Conservation (phyloP, 495 filamentous ascomycete species). For the Emericellopsis terricola region DNA sequence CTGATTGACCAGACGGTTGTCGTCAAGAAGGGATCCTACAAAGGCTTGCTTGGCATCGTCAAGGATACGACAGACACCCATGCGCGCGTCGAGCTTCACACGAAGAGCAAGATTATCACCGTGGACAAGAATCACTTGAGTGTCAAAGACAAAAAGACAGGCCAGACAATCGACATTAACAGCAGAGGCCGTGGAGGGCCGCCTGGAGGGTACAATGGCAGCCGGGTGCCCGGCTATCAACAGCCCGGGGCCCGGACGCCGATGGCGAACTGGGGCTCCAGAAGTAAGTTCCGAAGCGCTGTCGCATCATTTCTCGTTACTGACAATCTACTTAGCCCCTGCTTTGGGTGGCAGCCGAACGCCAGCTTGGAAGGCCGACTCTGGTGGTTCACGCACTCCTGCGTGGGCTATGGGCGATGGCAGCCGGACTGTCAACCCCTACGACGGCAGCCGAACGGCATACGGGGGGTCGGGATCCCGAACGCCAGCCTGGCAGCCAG, state of each 20-base stretch:
- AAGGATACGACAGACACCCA: slow-evolving; percentile 75
- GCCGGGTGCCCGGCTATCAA: slow-evolving; percentile 17
- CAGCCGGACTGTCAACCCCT: slow-evolving; percentile 57
- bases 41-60: slow-evolving; percentile 86
- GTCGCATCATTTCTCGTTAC: slow-evolving; percentile 1
- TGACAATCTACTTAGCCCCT: slow-evolving; percentile 26
- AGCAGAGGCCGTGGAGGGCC: slow-evolving; percentile 27
- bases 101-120: slow-evolving; percentile 72
- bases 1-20: slow-evolving; percentile 80
- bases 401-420: slow-evolving; percentile 69
- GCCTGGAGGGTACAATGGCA: slow-evolving; percentile 17
- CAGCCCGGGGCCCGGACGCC: slow-evolving; percentile 50
- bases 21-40: slow-evolving; percentile 67
- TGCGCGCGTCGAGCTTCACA: slow-evolving; percentile 81
- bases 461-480: slow-evolving; percentile 34
- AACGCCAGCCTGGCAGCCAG: slow-evolving; percentile 32
- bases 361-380: slow-evolving; percentile 44
- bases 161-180: slow-evolving; percentile 51
- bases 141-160: slow-evolving; percentile 70
- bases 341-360: slow-evolving; percentile 40
- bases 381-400: slow-evolving; percentile 46
- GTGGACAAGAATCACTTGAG: slow-evolving; percentile 59
- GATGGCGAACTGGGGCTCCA: slow-evolving; percentile 34
- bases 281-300: slow-evolving; percentile 39
- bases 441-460: slow-evolving; percentile 65